A percentile compares a stretch with the other conserved stretches of the same genome.
Conservation (phyloP, 139 green algal genomes). For the Chlorella sp. region DNA sequence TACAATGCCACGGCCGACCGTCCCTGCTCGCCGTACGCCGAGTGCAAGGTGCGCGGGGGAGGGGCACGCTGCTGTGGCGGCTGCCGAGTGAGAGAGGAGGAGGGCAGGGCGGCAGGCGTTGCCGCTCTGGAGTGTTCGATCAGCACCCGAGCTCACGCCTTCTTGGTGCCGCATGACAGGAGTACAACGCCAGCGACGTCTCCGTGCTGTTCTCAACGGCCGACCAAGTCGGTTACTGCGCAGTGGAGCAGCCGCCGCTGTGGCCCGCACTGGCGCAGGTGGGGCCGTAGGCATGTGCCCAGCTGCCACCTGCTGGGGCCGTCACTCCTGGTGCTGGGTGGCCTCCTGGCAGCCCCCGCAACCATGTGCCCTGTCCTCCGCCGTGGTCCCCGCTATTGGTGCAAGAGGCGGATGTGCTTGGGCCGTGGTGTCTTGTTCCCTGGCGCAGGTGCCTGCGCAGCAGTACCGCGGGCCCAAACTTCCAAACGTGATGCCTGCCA, state of each 20-base stretch:
- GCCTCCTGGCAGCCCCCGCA: neutral
- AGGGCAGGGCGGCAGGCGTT: neutral
- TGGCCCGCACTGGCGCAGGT: constrained; percentile 58
- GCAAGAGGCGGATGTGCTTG: too few species aligned
- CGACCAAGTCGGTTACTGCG: constrained; percentile 58
- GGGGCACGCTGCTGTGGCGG: neutral
- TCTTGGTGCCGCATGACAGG: constrained; percentile 8
- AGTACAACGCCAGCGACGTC: constrained; percentile 49
- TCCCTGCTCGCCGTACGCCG: constrained; percentile 63
- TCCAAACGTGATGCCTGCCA: neutral
- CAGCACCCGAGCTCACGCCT: neutral
- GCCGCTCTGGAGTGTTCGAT: neutral
- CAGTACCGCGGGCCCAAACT: constrained; percentile 12
- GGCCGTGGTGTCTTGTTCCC: neutral
- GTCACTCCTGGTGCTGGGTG: neutral
- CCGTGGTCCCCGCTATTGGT: too few species aligned
- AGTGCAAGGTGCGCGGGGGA: constrained; percentile 47
- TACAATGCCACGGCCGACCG: constrained; percentile 43
- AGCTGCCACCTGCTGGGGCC: neutral
- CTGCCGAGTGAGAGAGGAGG: neutral
- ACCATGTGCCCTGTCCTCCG: neutral
- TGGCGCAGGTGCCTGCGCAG: neutral
- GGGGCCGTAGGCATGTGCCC: constrained; percentile 7
- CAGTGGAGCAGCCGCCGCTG: constrained; percentile 47
- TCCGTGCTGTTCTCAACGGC: constrained; percentile 57